Evolutionary conservation across 768 basidiomycete genomes (phyloP).

Genomic region (Tephrocybe sp.): DNA sequence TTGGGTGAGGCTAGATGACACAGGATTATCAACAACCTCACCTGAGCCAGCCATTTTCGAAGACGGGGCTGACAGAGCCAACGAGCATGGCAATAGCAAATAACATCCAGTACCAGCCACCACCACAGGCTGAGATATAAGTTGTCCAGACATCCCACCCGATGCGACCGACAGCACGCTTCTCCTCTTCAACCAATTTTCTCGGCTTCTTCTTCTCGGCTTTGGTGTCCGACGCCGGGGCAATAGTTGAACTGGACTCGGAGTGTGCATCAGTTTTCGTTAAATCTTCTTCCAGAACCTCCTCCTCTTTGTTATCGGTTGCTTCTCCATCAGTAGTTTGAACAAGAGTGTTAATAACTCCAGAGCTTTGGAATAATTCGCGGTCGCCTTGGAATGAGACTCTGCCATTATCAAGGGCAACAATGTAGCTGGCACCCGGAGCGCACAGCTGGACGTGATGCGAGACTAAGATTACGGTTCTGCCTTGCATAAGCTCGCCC

Average conservation of each 20-base stretch:
- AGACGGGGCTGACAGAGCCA: slow-evolving; percentile 61
- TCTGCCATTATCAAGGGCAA: slow-evolving; percentile 81
- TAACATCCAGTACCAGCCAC: slow-evolving; percentile 50
- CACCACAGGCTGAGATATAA: slow-evolving; percentile 52
- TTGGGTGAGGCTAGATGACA: neutral
- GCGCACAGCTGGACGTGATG: slow-evolving; percentile 91
- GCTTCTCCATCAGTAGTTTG: slow-evolving; percentile 42
- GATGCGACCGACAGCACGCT: slow-evolving; percentile 73
- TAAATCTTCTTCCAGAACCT: slow-evolving; percentile 23
- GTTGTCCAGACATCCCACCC: slow-evolving; percentile 61
- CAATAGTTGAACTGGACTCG: slow-evolving; percentile 30
- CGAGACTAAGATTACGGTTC: slow-evolving; percentile 91
- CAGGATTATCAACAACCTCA: slow-evolving; percentile 18
- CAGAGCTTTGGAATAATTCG: slow-evolving; percentile 64
- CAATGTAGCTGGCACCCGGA: slow-evolving; percentile 76
- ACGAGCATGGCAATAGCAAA: slow-evolving; percentile 52
- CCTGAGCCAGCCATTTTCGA: slow-evolving; percentile 73
- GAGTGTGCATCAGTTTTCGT: slow-evolving; percentile 12
- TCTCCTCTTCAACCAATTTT: slow-evolving; percentile 84
- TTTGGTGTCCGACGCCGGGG: slow-evolving; percentile 25
- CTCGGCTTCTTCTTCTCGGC: slow-evolving; percentile 58
- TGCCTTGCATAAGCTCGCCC: slow-evolving; percentile 74
- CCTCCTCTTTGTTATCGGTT: slow-evolving; percentile 38
- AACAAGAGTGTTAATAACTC: slow-evolving; percentile 62
- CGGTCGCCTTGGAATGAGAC: slow-evolving; percentile 69